Base-by-base conservation (phyloP, 2,329 filamentous ascomycete genomes). In the Aplosporella prunicola region DNA sequence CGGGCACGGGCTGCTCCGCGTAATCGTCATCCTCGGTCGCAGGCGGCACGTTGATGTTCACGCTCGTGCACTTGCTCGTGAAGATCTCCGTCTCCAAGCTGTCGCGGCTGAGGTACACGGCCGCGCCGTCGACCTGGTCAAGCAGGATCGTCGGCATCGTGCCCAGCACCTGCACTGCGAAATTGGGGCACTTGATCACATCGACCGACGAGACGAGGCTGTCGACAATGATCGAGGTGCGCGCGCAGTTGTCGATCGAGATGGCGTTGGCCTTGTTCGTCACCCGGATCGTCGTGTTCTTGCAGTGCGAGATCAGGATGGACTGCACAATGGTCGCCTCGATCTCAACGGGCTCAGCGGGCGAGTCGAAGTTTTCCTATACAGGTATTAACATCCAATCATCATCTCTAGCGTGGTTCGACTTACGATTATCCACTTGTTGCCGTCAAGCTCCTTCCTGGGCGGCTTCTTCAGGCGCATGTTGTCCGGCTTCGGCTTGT, bases 241-340 rank as follows among this genome's bases (percentile, higher is more conserved):
- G 80, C 31, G 72, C 76, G 39, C 81, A 89, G 66, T 95, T 95
- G 64, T 96, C 91, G 49, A 96, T 74, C 5, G 87, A 89, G 45
- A 98, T 83, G n/a, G 91, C 87, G 57, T 98, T 98, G 41, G 85
- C 87, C 64, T 98, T 98, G 62, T 86, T 88, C 54, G 77, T 82
- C 55, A 98, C 68, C 49, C 93, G 82, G 52, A 98, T 74, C 16
- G 88, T 93, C 5, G 83, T 83, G 63, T 91, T 91, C 63, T 78
- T 87, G 72, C 89, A 96, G 50, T 83, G 81, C 53, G 82, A 86
- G 58, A 98, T 91, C 47, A 96, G 78, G 46, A 98, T 78, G 2
- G 87, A 93, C 46, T 98, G 91, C 30, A 79, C 78, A 54, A 93
- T 77, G 46, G 77, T 72, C 9, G 86, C 88, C 36, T 88, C 73